These are phyloP conservation scores for Fereydounia khargensis DNA, from an alignment of 1,284 basidiomycete species.

Conservation along the genomic window DNA sequence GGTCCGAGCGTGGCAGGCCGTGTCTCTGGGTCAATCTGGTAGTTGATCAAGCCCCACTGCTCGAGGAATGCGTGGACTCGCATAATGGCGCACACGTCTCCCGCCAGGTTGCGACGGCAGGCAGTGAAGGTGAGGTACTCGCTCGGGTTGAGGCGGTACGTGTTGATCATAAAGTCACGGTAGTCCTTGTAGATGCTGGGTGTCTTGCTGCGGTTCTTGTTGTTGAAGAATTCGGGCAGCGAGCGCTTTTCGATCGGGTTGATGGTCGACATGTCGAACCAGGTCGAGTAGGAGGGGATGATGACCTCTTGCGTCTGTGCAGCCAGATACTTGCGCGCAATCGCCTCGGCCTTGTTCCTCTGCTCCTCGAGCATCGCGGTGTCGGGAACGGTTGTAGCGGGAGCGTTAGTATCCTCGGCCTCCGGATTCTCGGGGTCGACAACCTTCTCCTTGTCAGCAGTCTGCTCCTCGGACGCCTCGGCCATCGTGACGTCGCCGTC, in stretches of 20 bases:
- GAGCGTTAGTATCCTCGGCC: conserved; percentile 66
- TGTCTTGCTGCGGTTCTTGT: conserved; percentile 80
- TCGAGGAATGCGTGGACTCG: conserved; percentile 97
- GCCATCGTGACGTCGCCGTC: conserved; percentile 47
- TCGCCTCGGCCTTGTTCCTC: conserved; percentile 73
- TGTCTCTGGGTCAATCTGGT: conserved; percentile 98
- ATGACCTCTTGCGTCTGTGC: conserved; percentile 90
- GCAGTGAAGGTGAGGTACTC: conserved; percentile 98
- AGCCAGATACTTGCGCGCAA: conserved; percentile 88
- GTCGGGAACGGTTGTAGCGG: conserved; percentile 59
- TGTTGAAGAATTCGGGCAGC: conserved; percentile 97
- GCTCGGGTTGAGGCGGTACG: conserved; percentile 86
- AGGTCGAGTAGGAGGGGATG: conserved; percentile 93
- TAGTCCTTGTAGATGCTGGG: conserved; percentile 98
- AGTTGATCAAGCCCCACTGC: conserved; percentile 99
- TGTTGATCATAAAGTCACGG: conserved; percentile 99
- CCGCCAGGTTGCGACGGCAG: conserved; percentile 90
- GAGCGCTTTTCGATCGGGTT: conserved; percentile 88
- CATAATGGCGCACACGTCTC: conserved; percentile 98
- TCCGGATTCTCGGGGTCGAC: conserved; percentile 74
- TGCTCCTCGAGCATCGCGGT: conserved; percentile 76
- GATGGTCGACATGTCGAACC: conserved; percentile 95
- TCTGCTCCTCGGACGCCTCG: conserved; percentile 15
- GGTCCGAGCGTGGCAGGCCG: conserved; percentile 90
- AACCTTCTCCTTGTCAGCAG: conserved; percentile 22